phyloP scores from a whole-genome alignment of 2,329 filamentous ascomycete species.

The Sclerotinia sclerotiorum region DNA sequence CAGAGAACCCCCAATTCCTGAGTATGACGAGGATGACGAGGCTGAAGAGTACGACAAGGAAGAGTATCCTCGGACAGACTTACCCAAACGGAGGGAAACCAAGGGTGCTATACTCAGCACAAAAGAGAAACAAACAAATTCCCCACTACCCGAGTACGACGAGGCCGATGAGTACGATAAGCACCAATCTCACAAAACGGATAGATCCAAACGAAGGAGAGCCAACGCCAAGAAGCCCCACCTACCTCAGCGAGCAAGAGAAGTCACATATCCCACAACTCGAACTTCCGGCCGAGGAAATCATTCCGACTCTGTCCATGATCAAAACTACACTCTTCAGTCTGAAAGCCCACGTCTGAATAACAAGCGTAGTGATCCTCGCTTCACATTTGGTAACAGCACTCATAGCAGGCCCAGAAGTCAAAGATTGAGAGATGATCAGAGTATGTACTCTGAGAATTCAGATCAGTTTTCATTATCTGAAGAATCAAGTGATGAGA shows the following conservation, averaged over 20 bases:
- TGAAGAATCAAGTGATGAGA: not conserved
- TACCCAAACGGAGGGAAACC: not conserved
- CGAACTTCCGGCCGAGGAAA: not conserved
- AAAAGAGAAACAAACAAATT: not conserved
- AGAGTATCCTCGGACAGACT: not conserved
- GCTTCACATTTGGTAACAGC: not conserved
- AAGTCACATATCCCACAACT: too few relatives aligned
- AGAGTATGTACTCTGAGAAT: not conserved
- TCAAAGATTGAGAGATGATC: not conserved
- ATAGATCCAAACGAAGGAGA: not conserved
- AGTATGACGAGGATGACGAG: not conserved
- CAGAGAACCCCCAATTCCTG: not conserved
- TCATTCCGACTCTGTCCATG: not conserved
- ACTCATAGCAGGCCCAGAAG: not conserved
- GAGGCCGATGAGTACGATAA: not conserved
- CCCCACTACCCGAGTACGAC: not conserved
- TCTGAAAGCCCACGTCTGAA: not conserved
- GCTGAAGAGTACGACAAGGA: not conserved
- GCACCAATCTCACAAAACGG: not conserved
- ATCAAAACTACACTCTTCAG: too few relatives aligned
- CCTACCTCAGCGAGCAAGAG: not conserved
- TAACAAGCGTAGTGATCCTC: too few relatives aligned
- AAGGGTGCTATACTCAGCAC: not conserved
- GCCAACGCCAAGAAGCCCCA: not conserved
- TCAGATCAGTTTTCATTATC: not conserved